Evolutionary conservation across 1,139 yeast genomes (phyloP), one percentile per base, ranked within the genome.

Genomic region (Lodderomyces oxycetoniae): DNA sequence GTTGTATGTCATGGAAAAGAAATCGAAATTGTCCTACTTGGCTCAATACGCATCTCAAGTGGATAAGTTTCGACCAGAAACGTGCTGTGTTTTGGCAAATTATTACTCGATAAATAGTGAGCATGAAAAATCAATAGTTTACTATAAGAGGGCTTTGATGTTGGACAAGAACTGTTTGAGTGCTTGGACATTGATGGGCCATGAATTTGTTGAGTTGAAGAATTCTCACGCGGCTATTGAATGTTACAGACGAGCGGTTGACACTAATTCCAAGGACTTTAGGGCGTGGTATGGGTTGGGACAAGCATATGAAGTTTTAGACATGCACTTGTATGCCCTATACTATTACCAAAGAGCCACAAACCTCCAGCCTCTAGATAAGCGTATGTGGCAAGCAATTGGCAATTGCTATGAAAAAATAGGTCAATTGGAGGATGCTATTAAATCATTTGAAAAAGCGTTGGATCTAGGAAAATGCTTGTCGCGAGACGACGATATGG

Each of bases 131-230:
- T 95, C 98, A 0, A 87, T 93, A 39, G 78, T 83, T 77, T 88
- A 88, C 59, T 93, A 89, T 52, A 83, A 88, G 49, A 69, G 97
- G 36, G 98, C 98, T 0, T 63, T 93, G 27, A 77, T 87, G 0
- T 65, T 91, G 37, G 84, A 88, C 54, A 77, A 86, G 39, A 77
- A 78, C 46, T 87, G 94, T 48, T 65, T 89, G 13, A 79, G 89
- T 47, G 97, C 98, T 0, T 93, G 98, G 97, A 91, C 97, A 0
- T 67, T 93, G 39, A 89, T 93, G 96, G 98, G 99, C 9, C 99
- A 93, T 59, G 99, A 93, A 59, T 93, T 87, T 63, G 95, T 93
- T 9, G 98, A 93, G 55, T 69, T 91, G 47, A 89, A 91, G 50
- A 93, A 93, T 58, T 83, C 96, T 1, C 96, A 93, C 56, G 97